phyloP scores from a whole-genome alignment of 768 basidiomycete species.

The Auricularia cornea region DNA sequence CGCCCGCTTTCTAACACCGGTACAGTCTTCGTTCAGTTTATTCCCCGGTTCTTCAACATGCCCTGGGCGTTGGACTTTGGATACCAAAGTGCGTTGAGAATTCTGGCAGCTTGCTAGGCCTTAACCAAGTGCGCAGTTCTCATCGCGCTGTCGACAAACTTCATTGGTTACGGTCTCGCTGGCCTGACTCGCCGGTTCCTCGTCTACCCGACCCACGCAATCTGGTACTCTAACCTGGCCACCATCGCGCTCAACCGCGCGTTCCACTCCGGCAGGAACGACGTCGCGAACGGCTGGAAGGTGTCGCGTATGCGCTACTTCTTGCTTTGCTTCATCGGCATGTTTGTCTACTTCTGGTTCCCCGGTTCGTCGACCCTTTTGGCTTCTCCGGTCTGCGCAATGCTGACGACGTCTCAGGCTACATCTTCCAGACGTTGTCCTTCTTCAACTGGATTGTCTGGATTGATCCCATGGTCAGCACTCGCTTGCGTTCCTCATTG shows the following conservation, averaged over 20 bases:
- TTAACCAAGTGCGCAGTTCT: neutral
- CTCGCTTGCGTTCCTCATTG: conserved; percentile 23
- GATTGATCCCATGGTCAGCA: conserved; percentile 28
- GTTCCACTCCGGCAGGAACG: conserved; percentile 18
- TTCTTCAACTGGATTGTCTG: conserved; percentile 29
- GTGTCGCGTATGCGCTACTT: conserved; percentile 12
- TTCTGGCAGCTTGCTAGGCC: no score
- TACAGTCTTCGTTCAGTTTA: conserved; percentile 6
- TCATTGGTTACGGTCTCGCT: conserved; percentile 16
- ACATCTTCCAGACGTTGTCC: conserved; percentile 27
- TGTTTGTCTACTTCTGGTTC: conserved; percentile 22
- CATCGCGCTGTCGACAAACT: conserved; percentile 10
- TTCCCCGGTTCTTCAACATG: conserved; percentile 18
- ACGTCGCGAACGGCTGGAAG: conserved; percentile 14
- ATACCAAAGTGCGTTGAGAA: conserved; percentile 12
- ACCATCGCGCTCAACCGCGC: conserved; percentile 15
- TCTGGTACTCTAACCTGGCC: conserved; percentile 22
- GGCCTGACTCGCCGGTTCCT: conserved; percentile 15
- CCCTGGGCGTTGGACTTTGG: conserved; percentile 10
- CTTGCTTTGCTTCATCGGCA: conserved; percentile 7
- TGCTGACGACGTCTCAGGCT: conserved; percentile 37
- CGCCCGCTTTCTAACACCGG: neutral
- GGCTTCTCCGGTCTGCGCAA: conserved; percentile 20
- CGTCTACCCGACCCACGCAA: conserved; percentile 13
- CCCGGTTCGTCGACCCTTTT: conserved; percentile 12